Conservation (phyloP, 805 yeast genomes). For the Candida nemodendra region DNA sequence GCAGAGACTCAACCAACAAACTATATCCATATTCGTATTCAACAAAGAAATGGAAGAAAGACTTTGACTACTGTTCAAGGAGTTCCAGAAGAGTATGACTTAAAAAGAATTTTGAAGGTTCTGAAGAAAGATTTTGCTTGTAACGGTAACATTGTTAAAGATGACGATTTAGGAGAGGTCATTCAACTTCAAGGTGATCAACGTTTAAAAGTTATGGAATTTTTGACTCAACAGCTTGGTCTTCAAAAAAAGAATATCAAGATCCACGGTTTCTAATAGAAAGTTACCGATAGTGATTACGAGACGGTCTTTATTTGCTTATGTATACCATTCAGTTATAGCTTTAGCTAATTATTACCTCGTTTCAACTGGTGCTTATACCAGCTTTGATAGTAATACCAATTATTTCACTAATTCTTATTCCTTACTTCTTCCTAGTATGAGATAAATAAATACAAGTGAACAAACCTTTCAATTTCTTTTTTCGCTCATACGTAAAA, state of each 20-base stretch:
- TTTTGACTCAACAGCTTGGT: constrained; percentile 80
- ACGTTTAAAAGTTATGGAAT: constrained; percentile 93
- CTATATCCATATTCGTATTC: constrained; percentile 97
- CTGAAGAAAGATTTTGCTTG: constrained; percentile 98
- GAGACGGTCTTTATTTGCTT: no score
- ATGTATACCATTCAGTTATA: no score
- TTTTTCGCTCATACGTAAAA: no score
- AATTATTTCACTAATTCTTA: no score
- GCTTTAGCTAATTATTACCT: no score
- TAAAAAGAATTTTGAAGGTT: constrained; percentile 89
- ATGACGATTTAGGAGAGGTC: constrained; percentile 93
- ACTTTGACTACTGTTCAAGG: constrained; percentile 98
- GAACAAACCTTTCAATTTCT: no score
- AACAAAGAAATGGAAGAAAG: constrained; percentile 99
- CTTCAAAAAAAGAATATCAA: constrained; percentile 95
- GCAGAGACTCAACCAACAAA: constrained; percentile 95
- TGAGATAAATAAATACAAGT: no score
- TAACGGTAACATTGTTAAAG: constrained; percentile 97
- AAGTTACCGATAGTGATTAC: no score
- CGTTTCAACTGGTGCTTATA: no score
- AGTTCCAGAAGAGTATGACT: constrained; percentile 89
- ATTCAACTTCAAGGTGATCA: constrained; percentile 99
- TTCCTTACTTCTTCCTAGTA: no score
- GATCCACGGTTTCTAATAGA: constrained; percentile 97
- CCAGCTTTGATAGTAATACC: no score